These are phyloP conservation scores for Pseudopyrenochaeta lycopersici DNA, from an alignment of 2,329 filamentous ascomycete species.

Conservation along the genomic window DNA sequence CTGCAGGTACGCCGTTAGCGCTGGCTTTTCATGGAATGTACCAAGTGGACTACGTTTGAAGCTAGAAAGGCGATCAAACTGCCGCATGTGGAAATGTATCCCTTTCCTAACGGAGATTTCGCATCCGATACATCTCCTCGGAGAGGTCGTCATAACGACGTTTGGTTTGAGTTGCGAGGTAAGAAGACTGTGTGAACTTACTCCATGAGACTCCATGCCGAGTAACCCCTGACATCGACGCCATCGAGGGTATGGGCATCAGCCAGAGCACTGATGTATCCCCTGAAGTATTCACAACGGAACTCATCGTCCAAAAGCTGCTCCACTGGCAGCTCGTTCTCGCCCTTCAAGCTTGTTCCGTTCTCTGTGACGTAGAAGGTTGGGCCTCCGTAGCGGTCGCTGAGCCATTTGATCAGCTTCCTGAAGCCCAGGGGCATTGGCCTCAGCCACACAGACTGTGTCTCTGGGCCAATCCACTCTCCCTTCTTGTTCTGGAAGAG, in stretches of 20 bases:
- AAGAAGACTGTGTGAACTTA: constrained; percentile 51
- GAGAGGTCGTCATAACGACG: not conserved
- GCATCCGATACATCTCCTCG: not conserved
- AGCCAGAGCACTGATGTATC: constrained; percentile 80
- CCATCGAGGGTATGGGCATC: constrained; percentile 75
- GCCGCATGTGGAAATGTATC: not conserved
- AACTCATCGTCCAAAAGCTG: constrained; percentile 83
- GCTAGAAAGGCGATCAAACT: constrained; percentile 12
- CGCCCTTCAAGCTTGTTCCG: constrained; percentile 82
- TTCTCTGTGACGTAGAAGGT: constrained; percentile 91
- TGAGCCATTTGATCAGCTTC: constrained; percentile 66
- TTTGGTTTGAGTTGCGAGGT: constrained; percentile 9
- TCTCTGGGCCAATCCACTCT: constrained; percentile 80
- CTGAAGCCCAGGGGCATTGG: constrained; percentile 80
- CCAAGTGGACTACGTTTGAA: constrained; percentile 13
- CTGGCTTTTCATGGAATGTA: not conserved
- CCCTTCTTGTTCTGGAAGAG: constrained; percentile 76
- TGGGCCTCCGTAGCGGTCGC: constrained; percentile 77
- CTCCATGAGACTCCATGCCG: constrained; percentile 90
- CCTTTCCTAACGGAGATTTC: not conserved
- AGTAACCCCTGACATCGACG: constrained; percentile 81
- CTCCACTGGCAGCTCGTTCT: constrained; percentile 77
- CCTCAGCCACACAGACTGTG: constrained; percentile 82
- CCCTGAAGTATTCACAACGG: constrained; percentile 79
- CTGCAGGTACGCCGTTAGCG: constrained; percentile 50